Evolutionary conservation across 1,139 yeast species (phyloP), one percentile per base, ranked within the genome.

Genomic region (Komagataea norvegica): DNA sequence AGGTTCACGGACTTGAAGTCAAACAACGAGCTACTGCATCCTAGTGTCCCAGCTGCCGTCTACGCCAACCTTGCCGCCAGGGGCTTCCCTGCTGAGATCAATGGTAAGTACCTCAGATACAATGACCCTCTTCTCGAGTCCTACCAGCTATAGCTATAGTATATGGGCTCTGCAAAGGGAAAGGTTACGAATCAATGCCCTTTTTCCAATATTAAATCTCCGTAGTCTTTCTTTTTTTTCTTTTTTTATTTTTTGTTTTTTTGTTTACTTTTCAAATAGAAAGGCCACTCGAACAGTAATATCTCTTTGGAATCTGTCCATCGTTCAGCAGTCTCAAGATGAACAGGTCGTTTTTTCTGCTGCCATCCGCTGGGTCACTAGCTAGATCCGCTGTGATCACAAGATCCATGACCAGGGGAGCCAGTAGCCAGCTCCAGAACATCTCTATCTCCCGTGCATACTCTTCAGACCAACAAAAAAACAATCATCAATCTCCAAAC

Each of bases 41-140:
- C 95, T 1, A 71, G 68, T 20, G 77, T 76, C 8, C 94, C 95
- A 5, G 96, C 83, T 0, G 59, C 68, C 0, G 70, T 84, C 1
- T 79, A 75, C 45, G 84, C 79, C 13, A 74, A 78, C 36, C 61
- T 88, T 43, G 89, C 83, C 0, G 46, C 77, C 19, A 57, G 60
- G 17, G 87, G 85, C 0, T 72, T 83, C 60, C 64, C 72, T 7
- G 42, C 53, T 1, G 70, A 64, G 0, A 51, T 83, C 34, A 78
- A 75, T 44, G 96, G 95, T 1, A 54, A 67, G 45, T 84, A 77
- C 56, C 54, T 80, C 38, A 65, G 95, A 36, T 82, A 72, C 58
- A 68, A 69, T 49, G 87, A 77, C 47, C 68, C 56, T 15, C 41
- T 40, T 13, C 55, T 70, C 36, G 44, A 41, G 24, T 37, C 45